phyloP scores from a whole-genome alignment of 805 yeast species.

The Teunomyces gatunensis region DNA sequence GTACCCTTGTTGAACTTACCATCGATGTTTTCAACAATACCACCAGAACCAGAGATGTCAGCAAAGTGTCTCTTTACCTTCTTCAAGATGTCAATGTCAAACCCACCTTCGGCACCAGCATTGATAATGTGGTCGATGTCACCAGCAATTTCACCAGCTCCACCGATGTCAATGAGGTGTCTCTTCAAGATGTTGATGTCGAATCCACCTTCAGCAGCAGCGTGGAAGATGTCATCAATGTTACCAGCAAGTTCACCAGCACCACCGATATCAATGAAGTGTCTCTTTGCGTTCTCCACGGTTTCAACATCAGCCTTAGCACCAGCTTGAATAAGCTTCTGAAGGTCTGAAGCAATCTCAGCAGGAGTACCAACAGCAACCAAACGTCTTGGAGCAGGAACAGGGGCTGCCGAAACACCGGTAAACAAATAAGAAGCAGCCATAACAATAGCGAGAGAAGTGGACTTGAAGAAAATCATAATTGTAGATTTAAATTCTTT shows the following conservation, averaged over 20 bases:
- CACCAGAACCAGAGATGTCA: slow-evolving; percentile 3
- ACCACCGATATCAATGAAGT: slow-evolving; percentile 8
- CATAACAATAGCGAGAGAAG: slow-evolving; percentile 17
- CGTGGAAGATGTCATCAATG: slow-evolving; percentile 4
- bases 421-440: slow-evolving; percentile 14
- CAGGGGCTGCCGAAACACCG: slow-evolving; percentile 8
- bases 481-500: neutral
- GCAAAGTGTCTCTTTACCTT: neutral
- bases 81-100: slow-evolving; percentile 1
- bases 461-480: slow-evolving; percentile 19
- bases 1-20: neutral
- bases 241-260: slow-evolving; percentile 8
- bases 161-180: slow-evolving; percentile 10
- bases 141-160: slow-evolving; percentile 9
- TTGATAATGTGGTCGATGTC: slow-evolving; percentile 6
- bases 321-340: slow-evolving; percentile 4
- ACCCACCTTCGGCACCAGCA: slow-evolving; percentile 7
- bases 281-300: slow-evolving; percentile 2
- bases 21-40: slow-evolving; percentile 10
- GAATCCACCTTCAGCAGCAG: slow-evolving; percentile 6
- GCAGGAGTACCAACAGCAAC: slow-evolving; percentile 10
- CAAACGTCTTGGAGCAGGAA: slow-evolving; percentile 9
- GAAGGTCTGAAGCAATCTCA: slow-evolving; percentile 11
- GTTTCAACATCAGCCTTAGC: slow-evolving; percentile 10
- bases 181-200: slow-evolving; percentile 10